Evolutionary conservation across 768 basidiomycete species (phyloP).

Genomic region (Mycena pura): DNA sequence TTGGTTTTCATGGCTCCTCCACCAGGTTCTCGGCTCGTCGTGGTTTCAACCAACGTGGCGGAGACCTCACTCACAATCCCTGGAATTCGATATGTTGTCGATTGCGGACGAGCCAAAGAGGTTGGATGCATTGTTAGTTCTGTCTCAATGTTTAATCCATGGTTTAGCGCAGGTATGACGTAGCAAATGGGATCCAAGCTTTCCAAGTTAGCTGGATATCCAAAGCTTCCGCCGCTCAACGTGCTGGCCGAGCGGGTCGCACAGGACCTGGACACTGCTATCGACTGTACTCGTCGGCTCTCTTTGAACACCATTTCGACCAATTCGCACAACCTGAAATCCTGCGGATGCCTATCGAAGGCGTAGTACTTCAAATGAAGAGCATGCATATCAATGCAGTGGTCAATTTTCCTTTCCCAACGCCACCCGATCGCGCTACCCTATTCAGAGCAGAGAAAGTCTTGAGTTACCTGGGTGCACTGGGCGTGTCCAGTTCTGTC

Average conservation of each 20-base stretch:
- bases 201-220: conserved; percentile 95
- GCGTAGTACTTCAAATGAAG: conserved; percentile 98
- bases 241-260: conserved; percentile 95
- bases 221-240: conserved; percentile 92
- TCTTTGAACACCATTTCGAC: conserved; percentile 93
- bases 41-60: conserved; percentile 95
- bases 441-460: conserved; percentile 84
- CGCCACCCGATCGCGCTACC: conserved; percentile 82
- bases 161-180: conserved; percentile 81
- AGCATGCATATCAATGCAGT: conserved; percentile 98
- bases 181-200: conserved; percentile 82
- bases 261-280: conserved; percentile 99
- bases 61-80: conserved; percentile 98
- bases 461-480: conserved; percentile 83
- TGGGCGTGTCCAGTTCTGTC: conserved; percentile 47
- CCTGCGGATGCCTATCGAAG: conserved; percentile 94
- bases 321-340: conserved; percentile 91
- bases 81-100: conserved; percentile 96
- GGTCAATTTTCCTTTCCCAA: conserved; percentile 97
- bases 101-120: conserved; percentile 95
- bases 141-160: conserved; percentile 1
- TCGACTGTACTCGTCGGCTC: conserved; percentile 92
- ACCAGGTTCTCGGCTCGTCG: conserved; percentile 80
- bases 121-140: conserved; percentile 42
- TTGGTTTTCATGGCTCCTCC: conserved; percentile 89